A percentile compares a stretch with the other conserved stretches of the same genome.
phyloP scores from a whole-genome alignment of 2,329 filamentous ascomycete species.

The Boeremia exigua region DNA sequence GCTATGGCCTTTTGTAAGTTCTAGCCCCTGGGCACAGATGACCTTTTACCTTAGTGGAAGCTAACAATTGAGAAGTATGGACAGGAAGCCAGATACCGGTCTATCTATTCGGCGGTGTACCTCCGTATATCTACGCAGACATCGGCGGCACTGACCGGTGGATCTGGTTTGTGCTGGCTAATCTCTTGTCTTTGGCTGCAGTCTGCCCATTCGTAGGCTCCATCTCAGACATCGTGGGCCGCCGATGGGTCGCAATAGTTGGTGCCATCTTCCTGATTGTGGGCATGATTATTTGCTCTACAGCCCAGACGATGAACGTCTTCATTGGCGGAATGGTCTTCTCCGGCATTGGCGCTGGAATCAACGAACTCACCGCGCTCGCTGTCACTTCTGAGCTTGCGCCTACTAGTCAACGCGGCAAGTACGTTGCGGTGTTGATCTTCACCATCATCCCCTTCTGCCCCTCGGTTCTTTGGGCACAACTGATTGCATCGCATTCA shows the following conservation, averaged over 20 bases:
- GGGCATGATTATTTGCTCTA: slow-evolving; percentile 40
- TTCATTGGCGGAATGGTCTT: slow-evolving; percentile 51
- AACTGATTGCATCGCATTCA: slow-evolving; percentile 58
- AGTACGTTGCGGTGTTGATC: slow-evolving; percentile 65
- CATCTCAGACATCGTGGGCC: slow-evolving; percentile 40
- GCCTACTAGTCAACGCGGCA: slow-evolving; percentile 67
- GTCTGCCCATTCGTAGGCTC: slow-evolving; percentile 68
- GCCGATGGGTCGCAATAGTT: slow-evolving; percentile 38
- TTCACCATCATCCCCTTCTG: slow-evolving; percentile 68
- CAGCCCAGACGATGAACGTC: slow-evolving; percentile 34
- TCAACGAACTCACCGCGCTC: slow-evolving; percentile 71
- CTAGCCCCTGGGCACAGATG: no score
- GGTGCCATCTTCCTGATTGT: slow-evolving; percentile 43
- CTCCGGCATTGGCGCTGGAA: slow-evolving; percentile 68
- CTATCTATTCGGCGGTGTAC: slow-evolving; percentile 34
- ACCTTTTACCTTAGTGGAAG: neutral
- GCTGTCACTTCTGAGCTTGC: slow-evolving; percentile 72
- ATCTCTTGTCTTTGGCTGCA: slow-evolving; percentile 61
- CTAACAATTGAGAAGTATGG: slow-evolving; percentile 52
- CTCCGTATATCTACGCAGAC: slow-evolving; percentile 61
- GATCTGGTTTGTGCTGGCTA: slow-evolving; percentile 60
- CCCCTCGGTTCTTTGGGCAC: slow-evolving; percentile 66
- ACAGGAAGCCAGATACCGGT: slow-evolving; percentile 67
- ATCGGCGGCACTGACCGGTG: slow-evolving; percentile 66
- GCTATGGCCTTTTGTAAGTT: slow-evolving; percentile 40